These are phyloP conservation scores for Suillus subalutaceus DNA, from an alignment of 768 basidiomycete species.

Conservation along the genomic window DNA sequence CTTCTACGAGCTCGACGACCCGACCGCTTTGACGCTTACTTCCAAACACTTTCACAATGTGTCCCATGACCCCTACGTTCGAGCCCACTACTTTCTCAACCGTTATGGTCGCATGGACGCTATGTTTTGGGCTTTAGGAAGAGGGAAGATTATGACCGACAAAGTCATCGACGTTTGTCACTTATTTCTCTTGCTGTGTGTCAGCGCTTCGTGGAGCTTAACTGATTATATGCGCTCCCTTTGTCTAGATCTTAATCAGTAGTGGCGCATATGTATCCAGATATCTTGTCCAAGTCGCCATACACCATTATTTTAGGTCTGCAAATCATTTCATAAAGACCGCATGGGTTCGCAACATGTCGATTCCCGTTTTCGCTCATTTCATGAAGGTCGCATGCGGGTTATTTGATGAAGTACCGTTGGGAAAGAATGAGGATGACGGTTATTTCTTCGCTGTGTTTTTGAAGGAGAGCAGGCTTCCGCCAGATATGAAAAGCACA, in stretches of 20 bases:
- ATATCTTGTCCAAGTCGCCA: constrained; percentile 76
- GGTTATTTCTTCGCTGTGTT: constrained; percentile 65
- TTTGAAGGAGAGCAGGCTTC: constrained; percentile 69
- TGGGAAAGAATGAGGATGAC: constrained; percentile 76
- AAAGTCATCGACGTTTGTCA: constrained; percentile 69
- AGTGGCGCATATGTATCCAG: constrained; percentile 81
- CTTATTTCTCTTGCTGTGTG: constrained; percentile 24
- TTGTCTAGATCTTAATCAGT: constrained; percentile 63
- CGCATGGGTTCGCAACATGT: constrained; percentile 69
- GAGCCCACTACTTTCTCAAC: constrained; percentile 76
- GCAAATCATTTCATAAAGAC: constrained; percentile 76
- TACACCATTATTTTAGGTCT: constrained; percentile 78
- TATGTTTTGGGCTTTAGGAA: constrained; percentile 73
- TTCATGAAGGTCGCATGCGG: constrained; percentile 62
- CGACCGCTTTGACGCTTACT: constrained; percentile 56
- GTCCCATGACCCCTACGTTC: constrained; percentile 73
- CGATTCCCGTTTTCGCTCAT: constrained; percentile 61
- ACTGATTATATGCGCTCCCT: constrained; percentile 29
- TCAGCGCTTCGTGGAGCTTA: constrained; percentile 14
- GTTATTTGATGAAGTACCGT: constrained; percentile 66
- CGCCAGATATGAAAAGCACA: constrained; percentile 57
- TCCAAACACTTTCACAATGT: constrained; percentile 63
- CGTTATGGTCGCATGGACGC: constrained; percentile 74
- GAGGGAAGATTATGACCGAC: constrained; percentile 65
- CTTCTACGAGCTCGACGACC: constrained; percentile 72